Percentiles rank a stretch among this genome's conserved stretches.
Conservation (phyloP, 1,139 yeast genomes). For the Suhomyces bolitotheri region DNA sequence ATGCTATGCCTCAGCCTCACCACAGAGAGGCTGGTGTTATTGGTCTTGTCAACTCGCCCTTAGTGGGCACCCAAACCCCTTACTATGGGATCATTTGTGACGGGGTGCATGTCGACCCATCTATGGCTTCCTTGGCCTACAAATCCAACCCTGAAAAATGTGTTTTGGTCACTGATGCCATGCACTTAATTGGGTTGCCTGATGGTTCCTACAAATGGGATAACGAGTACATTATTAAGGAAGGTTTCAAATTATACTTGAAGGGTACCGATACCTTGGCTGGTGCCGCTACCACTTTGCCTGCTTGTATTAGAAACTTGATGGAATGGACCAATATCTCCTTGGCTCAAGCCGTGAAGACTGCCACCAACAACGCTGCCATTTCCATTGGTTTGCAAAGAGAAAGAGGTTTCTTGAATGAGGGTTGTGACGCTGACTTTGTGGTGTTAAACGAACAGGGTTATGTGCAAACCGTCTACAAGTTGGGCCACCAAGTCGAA, state of each 20-base stretch:
- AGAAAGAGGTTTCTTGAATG: conserved; percentile 52
- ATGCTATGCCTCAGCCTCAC: conserved; percentile 70
- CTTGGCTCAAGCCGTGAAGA: conserved; percentile 55
- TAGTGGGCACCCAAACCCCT: conserved; percentile 37
- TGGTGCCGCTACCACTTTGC: conserved; percentile 61
- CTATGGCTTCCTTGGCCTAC: conserved; percentile 56
- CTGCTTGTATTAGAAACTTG: conserved; percentile 55
- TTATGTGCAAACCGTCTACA: conserved; percentile 50
- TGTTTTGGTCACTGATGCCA: conserved; percentile 63
- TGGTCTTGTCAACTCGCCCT: conserved; percentile 51
- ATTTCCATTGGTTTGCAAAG: conserved; percentile 44
- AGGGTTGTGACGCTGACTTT: conserved; percentile 62
- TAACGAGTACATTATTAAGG: conserved; percentile 48
- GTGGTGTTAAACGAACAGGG: conserved; percentile 51
- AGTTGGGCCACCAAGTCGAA: conserved; percentile 45
- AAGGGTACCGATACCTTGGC: conserved; percentile 63
- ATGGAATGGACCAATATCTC: conserved; percentile 53
- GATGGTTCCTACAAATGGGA: conserved; percentile 57
- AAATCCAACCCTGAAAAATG: conserved; percentile 56
- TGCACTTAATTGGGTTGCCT: conserved; percentile 53
- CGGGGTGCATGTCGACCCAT: conserved; percentile 63
- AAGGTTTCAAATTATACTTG: conserved; percentile 49
- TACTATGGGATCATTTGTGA: conserved; percentile 62
- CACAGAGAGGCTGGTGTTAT: conserved; percentile 62
- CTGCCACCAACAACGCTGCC: conserved; percentile 62